Evolutionary conservation across 2,329 filamentous ascomycete species (phyloP).

Genomic region (Albophoma yamanashiensis): DNA sequence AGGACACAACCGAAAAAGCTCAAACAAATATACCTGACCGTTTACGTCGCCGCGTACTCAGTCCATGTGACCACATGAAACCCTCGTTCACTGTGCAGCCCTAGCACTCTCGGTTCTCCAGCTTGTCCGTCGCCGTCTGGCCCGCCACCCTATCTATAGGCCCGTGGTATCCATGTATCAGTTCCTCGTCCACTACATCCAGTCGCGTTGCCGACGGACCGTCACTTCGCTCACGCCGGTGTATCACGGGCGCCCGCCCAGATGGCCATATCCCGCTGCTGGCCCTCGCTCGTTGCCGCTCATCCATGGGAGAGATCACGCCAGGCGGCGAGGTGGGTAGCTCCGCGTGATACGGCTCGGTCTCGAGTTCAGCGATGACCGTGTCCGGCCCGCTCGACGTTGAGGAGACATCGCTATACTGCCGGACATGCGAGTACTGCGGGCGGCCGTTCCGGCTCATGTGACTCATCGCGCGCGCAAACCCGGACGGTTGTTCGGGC

Average conservation of each 20-base stretch:
- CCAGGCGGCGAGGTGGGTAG: constrained; percentile 19
- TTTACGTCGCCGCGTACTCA: not conserved
- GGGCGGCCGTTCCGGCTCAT: constrained; percentile 28
- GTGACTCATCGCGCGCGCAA: constrained; percentile 14
- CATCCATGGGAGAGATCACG: constrained; percentile 7
- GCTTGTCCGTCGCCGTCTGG: constrained; percentile 24
- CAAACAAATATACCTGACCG: not conserved
- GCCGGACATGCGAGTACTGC: constrained; percentile 25
- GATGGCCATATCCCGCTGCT: not conserved
- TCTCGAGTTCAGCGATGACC: constrained; percentile 27
- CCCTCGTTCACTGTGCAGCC: not conserved
- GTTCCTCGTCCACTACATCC: constrained; percentile 30
- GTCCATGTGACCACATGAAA: not conserved
- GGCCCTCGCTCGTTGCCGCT: constrained; percentile 12
- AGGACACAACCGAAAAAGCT: not conserved
- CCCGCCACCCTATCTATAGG: constrained; percentile 26
- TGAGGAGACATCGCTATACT: constrained; percentile 34
- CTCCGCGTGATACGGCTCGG: constrained; percentile 22
- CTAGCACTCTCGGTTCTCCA: constrained; percentile 5
- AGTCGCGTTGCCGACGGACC: constrained; percentile 9
- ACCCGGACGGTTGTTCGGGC: not conserved
- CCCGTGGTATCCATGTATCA: constrained; percentile 37
- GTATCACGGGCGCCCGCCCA: constrained; percentile 12
- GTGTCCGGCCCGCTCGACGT: constrained; percentile 17
- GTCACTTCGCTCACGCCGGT: constrained; percentile 17